A percentile compares a stretch with the other conserved stretches of the same genome.
Conservation (phyloP, 78 protist genomes). For the Bodo saltans region DNA sequence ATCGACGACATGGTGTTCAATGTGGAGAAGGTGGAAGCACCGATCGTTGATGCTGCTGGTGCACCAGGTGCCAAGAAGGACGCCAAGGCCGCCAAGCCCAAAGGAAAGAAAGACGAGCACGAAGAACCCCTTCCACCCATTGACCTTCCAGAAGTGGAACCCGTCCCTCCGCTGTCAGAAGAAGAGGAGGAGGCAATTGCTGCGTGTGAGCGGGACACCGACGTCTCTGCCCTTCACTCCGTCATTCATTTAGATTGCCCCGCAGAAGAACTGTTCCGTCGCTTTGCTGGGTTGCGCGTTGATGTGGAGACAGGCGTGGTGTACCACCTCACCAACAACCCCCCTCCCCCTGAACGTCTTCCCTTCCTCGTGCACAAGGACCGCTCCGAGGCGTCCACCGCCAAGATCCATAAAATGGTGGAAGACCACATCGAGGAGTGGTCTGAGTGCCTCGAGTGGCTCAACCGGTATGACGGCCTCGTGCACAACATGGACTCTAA, state of each 20-base stretch:
- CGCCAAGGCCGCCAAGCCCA: neutral
- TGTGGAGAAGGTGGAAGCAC: neutral
- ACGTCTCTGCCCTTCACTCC: neutral
- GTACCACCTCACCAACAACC: neutral
- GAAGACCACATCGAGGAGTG: neutral
- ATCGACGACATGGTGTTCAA: neutral
- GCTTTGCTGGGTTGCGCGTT: neutral
- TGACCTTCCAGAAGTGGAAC: neutral
- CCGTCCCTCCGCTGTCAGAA: neutral
- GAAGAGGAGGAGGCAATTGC: neutral
- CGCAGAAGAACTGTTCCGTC: neutral
- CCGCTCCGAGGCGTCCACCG: neutral
- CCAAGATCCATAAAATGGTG: neutral
- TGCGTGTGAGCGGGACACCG: neutral
- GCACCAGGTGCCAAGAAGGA: neutral
- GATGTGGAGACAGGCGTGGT: neutral
- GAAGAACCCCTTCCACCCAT: neutral
- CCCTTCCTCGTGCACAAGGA: neutral
- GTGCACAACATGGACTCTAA: neutral
- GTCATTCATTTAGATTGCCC: neutral
- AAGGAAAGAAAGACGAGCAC: neutral
- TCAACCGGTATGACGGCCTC: neutral
- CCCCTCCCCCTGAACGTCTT: neutral
- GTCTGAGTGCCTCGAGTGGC: neutral
- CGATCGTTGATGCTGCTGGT: neutral